Base-by-base conservation (phyloP, 2,329 filamentous ascomycete genomes). In the Fusarium sp. region DNA sequence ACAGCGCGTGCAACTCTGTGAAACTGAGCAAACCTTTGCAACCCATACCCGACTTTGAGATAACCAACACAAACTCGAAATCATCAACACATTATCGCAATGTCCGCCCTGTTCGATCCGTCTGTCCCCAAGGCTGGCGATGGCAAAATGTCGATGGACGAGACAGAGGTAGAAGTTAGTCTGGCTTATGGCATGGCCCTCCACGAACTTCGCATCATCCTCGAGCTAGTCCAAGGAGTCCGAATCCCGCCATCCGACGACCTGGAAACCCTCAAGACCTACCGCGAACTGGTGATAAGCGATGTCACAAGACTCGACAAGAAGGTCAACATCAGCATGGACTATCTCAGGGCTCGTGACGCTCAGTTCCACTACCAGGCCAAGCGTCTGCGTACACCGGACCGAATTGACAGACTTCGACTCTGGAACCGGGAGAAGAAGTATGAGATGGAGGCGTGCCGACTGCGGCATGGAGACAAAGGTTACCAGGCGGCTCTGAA, bases 381-480 rank as follows among this genome's bases (percentile, higher is more conserved):
- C 29, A 75, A 75, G 38, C 72, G 72, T 29, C 62, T 75, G 47
- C 62, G 72, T 45, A 73, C 73, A 2, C 47, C 61, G 31, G 73
- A 74, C 56, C 67, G 67, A n/a, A 56, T 73, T 16, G 60, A 75
- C 37, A 62, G 72, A 62, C 62, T 75, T 22, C 64, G 72, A 45
- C 71, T 73, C 27, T 72, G 74, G 74, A 18, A 74, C 18, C 56
- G 73, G 50, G 70, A 75, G 10, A 69, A 72, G 66, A 71, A 66
- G 42, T 54, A 67, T 59, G 62, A 75, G 14, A 37, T 73, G 10
- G 64, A 75, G 54, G 60, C 67, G 20, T 64, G 52, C 22, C 50
- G 54, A 16, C 38, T 76, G 18, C 42, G 62, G 13, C 59, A 70
- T 18, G 72, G 72, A 16, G 67, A 62, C 24, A 50, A 34, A 59